Percentiles rank a stretch among this genome's conserved stretches.
phyloP scores from a whole-genome alignment of 495 filamentous ascomycete species.

The Clavariopsis aquatica region DNA sequence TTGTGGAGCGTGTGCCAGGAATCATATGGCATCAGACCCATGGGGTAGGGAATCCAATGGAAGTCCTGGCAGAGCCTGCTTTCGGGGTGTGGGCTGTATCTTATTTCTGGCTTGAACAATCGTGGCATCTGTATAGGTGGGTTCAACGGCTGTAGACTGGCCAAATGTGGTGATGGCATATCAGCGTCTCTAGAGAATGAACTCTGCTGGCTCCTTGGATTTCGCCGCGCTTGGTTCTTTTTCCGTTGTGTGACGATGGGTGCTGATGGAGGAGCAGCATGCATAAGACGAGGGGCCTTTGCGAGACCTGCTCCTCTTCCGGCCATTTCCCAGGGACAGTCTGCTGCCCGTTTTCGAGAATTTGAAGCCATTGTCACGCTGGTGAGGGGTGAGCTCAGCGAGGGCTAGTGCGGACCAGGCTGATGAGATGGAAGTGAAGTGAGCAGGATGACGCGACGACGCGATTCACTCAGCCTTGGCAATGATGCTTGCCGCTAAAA shows the following conservation, averaged over 20 bases:
- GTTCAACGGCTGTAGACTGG: too few species aligned
- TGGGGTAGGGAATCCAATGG: constrained; percentile 29
- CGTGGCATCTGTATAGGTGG: too few species aligned
- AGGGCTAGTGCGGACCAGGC: not conserved
- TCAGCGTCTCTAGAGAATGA: constrained; percentile 2
- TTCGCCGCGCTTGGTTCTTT: not conserved
- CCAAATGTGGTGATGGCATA: too few species aligned
- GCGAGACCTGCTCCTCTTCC: not conserved
- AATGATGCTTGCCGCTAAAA: not conserved
- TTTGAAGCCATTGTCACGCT: not conserved
- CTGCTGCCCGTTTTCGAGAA: not conserved
- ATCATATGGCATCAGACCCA: constrained; percentile 28
- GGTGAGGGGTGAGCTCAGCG: not conserved
- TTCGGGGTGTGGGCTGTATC: constrained; percentile 30
- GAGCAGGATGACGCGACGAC: not conserved
- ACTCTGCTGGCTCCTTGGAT: not conserved
- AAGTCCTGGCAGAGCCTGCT: constrained; percentile 27
- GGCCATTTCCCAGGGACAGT: not conserved
- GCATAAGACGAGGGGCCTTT: not conserved
- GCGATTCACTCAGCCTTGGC: not conserved
- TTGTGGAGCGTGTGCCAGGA: constrained; percentile 33
- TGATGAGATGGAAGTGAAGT: not conserved
- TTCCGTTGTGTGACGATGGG: not conserved
- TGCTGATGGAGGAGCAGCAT: not conserved
- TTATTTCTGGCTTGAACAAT: too few species aligned